Percentiles rank a stretch among this genome's conserved stretches.
phyloP scores from a whole-genome alignment of 257 asterid genomes.

The Solanum sitiens region DNA sequence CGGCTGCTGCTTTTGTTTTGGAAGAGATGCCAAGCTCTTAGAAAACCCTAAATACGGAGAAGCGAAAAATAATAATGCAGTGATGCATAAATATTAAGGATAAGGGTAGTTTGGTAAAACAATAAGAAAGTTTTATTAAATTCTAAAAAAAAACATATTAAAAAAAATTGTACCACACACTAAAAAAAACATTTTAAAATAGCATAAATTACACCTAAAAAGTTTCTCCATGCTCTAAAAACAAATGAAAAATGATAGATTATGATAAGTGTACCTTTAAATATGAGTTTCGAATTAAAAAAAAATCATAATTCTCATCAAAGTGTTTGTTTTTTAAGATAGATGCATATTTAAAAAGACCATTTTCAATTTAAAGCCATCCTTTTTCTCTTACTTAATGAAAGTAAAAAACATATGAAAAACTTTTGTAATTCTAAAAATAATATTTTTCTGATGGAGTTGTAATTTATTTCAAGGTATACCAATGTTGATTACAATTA shows the following conservation, averaged over 20 bases:
- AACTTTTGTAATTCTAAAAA: background rate
- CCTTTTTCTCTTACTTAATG: too few relatives aligned
- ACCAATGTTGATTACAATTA: background rate
- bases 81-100: background rate
- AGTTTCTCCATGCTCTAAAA: too few relatives aligned
- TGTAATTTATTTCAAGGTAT: background rate
- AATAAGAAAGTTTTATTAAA: too few relatives aligned
- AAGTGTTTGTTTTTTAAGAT: background rate
- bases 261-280: background rate
- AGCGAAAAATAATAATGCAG: background rate
- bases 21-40: background rate
- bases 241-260: background rate
- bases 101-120: background rate
- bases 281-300: background rate
- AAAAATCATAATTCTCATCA: too few relatives aligned
- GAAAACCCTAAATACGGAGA: background rate
- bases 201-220: background rate
- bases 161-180: too few relatives aligned
- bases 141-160: background rate
- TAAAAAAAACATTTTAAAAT: too few relatives aligned
- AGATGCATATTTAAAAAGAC: background rate
- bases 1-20: background rate
- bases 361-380: background rate
- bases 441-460: background rate
- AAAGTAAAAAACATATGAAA: too few relatives aligned